Evolutionary conservation across 805 yeast genomes (phyloP).

Genomic region (Lipomyces sp.): DNA sequence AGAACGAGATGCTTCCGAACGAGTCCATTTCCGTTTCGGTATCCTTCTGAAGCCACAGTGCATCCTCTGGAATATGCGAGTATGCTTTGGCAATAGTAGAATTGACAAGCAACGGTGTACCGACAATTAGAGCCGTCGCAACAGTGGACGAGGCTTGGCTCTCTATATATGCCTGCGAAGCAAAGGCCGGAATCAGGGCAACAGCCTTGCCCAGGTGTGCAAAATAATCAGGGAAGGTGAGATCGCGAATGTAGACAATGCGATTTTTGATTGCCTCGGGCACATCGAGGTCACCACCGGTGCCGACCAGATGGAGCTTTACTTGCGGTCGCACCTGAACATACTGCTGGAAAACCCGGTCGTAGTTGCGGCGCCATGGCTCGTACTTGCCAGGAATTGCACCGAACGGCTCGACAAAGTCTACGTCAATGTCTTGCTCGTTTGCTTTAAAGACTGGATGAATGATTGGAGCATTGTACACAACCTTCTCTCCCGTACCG

Average conservation of each 20-base stretch:
- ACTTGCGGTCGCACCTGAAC: slow-evolving; percentile 15
- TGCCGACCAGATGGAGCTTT: slow-evolving; percentile 32
- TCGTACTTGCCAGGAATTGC: slow-evolving; percentile 37
- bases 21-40: slow-evolving; percentile 34
- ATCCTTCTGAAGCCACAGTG: slow-evolving; percentile 32
- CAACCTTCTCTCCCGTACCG: slow-evolving; percentile 19
- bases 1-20: slow-evolving; percentile 39
- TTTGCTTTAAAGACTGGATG: slow-evolving; percentile 32
- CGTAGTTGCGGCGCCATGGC: slow-evolving; percentile 35
- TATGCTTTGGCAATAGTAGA: slow-evolving; percentile 25
- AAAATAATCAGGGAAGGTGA: slow-evolving; percentile 32
- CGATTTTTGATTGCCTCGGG: slow-evolving; percentile 17
- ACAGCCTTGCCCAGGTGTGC: slow-evolving; percentile 25
- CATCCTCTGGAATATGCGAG: slow-evolving; percentile 32
- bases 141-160: slow-evolving; percentile 36
- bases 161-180: slow-evolving; percentile 14
- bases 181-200: slow-evolving; percentile 34
- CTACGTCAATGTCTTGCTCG: slow-evolving; percentile 17
- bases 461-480: slow-evolving; percentile 24
- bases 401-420: slow-evolving; percentile 24
- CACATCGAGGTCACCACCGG: slow-evolving; percentile 26
- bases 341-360: slow-evolving; percentile 31
- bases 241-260: slow-evolving; percentile 22
- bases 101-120: slow-evolving; percentile 32
- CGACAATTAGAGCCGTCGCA: slow-evolving; percentile 31